Base-by-base conservation (phyloP, 2,329 filamentous ascomycete genomes). In the Phyllachora maydis region DNA sequence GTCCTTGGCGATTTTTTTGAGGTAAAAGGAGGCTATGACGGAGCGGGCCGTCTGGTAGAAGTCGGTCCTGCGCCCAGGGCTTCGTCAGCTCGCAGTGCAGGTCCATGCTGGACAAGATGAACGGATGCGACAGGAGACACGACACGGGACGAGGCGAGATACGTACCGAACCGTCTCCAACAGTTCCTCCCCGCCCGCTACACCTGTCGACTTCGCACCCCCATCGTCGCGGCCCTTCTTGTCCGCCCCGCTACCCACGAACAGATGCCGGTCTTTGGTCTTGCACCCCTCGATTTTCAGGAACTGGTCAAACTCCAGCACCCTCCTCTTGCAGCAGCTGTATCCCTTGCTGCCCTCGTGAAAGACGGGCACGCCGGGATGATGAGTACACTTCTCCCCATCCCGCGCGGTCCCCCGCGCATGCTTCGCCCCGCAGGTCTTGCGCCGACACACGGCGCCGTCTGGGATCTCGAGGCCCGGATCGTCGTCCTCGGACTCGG, bases 281-380 rank as follows among this genome's bases (percentile, higher is more conserved):
- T 69, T 70, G 52, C 88, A 98, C 2, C 88, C 88, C 37, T 77
- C 70, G 29, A 98, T 85, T 49, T 78, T 88, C 71, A 98, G 71
- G 50, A 98, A 98, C 48, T 95, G 75, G 45, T 98, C 83, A 47
- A 98, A 98, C 43, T 98, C 88, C 28, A 98, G 54, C 28, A 98
- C 88, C 18, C 82, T 65, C 38, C 81, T 62, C 64, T 95, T 95
- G 54, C 88, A 98, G 57, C 88, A 98, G 29, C 71, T 82, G 61
- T 88, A 98, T 2, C 88, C 88, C 56, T 98, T 98, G 52, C 79
- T 91, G 17, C 88, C 88, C 54, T 98, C 88, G 46, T 98, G 88
- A 53, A 98, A 98, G 35, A 98, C 73, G 13, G 88, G 79, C 12
- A 64, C 67, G 4, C 88, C 88, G 0, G 88, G 83, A 49, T 98